Conservation (phyloP, 441 rosid species). For the Mallotus japonicus region DNA sequence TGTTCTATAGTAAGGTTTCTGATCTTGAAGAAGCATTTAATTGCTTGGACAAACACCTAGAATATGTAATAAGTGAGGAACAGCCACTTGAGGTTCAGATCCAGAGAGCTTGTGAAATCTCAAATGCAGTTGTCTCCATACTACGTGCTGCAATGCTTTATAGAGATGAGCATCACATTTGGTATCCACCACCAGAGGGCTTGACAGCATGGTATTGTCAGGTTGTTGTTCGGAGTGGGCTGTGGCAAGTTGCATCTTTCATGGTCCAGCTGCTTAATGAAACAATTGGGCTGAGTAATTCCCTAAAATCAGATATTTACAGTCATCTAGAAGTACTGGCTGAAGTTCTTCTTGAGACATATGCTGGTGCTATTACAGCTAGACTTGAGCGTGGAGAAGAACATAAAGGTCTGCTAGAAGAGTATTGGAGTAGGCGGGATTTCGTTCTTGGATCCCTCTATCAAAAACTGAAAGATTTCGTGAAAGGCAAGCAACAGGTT, state of each 20-base stretch:
- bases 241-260: constrained; percentile 73
- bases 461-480: constrained; percentile 56
- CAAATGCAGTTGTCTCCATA: constrained; percentile 68
- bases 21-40: constrained; percentile 83
- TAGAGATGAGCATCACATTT: constrained; percentile 73
- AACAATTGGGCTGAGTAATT: constrained; percentile 51
- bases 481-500: constrained; percentile 53
- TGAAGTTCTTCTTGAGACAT: constrained; percentile 76
- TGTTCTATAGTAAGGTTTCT: constrained; percentile 95
- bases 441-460: constrained; percentile 69
- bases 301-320: constrained; percentile 59
- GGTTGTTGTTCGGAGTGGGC: constrained; percentile 66
- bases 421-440: constrained; percentile 82
- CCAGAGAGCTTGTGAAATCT: constrained; percentile 74
- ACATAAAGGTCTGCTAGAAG: constrained; percentile 61
- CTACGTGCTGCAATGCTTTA: constrained; percentile 60
- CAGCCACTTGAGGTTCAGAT: constrained; percentile 60
- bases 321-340: constrained; percentile 60
- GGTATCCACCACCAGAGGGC: constrained; percentile 95
- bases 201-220: constrained; percentile 78
- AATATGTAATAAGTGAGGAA: constrained; percentile 61
- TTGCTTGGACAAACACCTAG: constrained; percentile 71
- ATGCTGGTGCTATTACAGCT: constrained; percentile 64
- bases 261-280: constrained; percentile 64
- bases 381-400: constrained; percentile 74